Evolutionary conservation across 441 rosid species (phyloP).

Genomic region (California macrophylla): DNA sequence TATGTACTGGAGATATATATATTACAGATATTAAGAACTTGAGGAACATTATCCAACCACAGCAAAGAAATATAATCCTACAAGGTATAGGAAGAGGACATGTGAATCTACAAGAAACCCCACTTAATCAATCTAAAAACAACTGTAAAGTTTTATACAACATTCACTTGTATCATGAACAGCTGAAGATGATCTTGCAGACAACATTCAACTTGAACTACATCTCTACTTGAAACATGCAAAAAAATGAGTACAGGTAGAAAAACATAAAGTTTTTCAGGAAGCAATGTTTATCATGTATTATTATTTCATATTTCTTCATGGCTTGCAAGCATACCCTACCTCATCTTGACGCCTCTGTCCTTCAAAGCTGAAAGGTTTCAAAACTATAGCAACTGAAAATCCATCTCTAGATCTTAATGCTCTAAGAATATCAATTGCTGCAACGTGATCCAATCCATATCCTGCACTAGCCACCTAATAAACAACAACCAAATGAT

Average conservation of each 20-base stretch:
- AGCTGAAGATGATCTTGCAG: neutral
- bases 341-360: constrained; percentile 81
- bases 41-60: neutral
- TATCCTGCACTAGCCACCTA: constrained; percentile 77
- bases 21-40: neutral
- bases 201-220: neutral
- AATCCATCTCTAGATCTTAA: constrained; percentile 44
- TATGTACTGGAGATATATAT: neutral
- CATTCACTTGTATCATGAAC: neutral
- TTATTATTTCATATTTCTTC: neutral
- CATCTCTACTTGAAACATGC: neutral
- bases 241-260: neutral
- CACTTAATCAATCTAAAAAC: neutral
- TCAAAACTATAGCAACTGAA: constrained; percentile 54
- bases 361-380: constrained; percentile 92
- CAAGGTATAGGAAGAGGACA: neutral
- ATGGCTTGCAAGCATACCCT: constrained; percentile 12
- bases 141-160: neutral
- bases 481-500: neutral
- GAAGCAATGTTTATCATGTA: neutral
- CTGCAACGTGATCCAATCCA: constrained; percentile 51
- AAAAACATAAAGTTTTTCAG: neutral
- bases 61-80: neutral
- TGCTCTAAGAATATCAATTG: constrained; percentile 51
- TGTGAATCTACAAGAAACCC: neutral